These are phyloP conservation scores for Ceratobasidium sp. DNA, from an alignment of 1,284 basidiomycete species.

Conservation along the genomic window DNA sequence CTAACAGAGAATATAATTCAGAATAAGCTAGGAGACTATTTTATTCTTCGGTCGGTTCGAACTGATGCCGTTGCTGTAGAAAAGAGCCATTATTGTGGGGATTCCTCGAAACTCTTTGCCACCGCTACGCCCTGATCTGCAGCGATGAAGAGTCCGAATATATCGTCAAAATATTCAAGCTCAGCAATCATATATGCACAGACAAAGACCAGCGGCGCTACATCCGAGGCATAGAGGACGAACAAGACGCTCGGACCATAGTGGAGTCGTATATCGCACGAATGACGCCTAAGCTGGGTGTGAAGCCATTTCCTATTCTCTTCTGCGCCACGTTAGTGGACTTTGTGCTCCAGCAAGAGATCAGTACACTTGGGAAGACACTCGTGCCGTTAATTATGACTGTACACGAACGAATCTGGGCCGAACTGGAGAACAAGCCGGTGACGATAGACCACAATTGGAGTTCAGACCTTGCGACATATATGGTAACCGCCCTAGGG, in stretches of 20 bases:
- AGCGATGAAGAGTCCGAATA: not conserved
- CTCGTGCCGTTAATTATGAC: not conserved
- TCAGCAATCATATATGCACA: not conserved
- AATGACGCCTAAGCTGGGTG: not conserved
- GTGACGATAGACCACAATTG: not conserved
- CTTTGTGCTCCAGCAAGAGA: not conserved
- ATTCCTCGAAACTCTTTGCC: slow-evolving; percentile 12
- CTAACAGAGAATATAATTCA: too few species aligned
- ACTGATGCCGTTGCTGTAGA: not conserved
- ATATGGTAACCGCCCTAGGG: slow-evolving; percentile 3
- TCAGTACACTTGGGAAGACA: not conserved
- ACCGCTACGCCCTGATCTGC: slow-evolving; percentile 12
- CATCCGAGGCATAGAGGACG: not conserved
- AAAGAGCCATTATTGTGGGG: not conserved
- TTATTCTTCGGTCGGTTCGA: too few species aligned
- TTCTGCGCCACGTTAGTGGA: not conserved
- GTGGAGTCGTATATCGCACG: slow-evolving; percentile 7
- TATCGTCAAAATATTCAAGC: not conserved
- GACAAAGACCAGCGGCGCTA: not conserved
- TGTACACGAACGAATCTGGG: not conserved
- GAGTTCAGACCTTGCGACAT: not conserved
- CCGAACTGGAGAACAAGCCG: not conserved
- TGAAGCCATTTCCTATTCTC: not conserved
- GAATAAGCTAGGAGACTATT: too few species aligned
- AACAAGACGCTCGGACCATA: slow-evolving; percentile 7